Evolutionary conservation across 2,329 filamentous ascomycete species (phyloP).

Genomic region (Stachybotrys elegans): DNA sequence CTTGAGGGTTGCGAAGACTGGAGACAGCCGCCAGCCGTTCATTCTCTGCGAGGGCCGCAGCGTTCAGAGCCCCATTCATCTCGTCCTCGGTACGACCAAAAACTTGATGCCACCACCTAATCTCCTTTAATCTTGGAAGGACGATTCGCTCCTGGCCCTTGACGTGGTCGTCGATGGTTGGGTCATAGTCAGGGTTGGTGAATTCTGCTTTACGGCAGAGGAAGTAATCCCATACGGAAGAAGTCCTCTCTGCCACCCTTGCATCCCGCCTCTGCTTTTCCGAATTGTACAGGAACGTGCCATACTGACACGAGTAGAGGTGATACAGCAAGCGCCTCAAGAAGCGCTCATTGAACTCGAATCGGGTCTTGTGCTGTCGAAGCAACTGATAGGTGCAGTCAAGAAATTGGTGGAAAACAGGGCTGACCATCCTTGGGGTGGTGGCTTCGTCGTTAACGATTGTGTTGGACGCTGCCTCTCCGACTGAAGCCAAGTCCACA

Average conservation of each 20-base stretch:
- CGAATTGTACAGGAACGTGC: constrained; percentile 92
- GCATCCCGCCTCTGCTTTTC: constrained; percentile 80
- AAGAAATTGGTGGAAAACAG: constrained; percentile 96
- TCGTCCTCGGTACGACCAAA: constrained; percentile 86
- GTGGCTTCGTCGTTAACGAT: constrained; percentile 61
- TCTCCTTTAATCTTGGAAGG: constrained; percentile 69
- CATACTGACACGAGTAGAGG: constrained; percentile 92
- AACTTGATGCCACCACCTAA: constrained; percentile 90
- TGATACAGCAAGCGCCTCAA: constrained; percentile 86
- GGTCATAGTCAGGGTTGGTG: constrained; percentile 73
- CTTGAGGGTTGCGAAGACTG: constrained; percentile 23
- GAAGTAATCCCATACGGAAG: constrained; percentile 96
- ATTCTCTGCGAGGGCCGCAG: constrained; percentile 46
- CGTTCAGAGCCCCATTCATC: constrained; percentile 73
- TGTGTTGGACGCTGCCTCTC: constrained; percentile 32
- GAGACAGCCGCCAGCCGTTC: constrained; percentile 31
- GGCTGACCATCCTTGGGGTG: constrained; percentile 83
- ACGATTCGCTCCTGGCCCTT: constrained; percentile 79
- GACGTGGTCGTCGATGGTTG: constrained; percentile 69
- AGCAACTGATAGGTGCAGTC: constrained; percentile 90
- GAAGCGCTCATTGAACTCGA: constrained; percentile 96
- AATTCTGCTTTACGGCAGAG: constrained; percentile 76
- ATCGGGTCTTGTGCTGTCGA: constrained; percentile 78
- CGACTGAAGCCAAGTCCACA: constrained; percentile 53
- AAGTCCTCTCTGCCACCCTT: constrained; percentile 63